phyloP scores from a whole-genome alignment of 345 rosid genomes.

The Aquilaria sinensis region DNA sequence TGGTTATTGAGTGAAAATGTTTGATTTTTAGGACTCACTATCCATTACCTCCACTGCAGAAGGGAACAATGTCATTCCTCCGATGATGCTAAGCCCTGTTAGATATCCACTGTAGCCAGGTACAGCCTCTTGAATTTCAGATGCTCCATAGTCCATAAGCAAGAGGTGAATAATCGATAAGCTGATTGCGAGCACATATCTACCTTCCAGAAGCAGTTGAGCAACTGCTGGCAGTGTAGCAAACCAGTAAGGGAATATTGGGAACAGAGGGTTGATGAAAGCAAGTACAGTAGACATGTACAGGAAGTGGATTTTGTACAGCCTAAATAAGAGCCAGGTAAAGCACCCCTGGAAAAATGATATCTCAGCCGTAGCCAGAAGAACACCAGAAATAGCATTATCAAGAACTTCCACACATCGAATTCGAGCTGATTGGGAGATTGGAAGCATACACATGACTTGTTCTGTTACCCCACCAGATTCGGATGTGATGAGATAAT shows the following conservation, averaged over 20 bases:
- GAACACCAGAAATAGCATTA: conserved; percentile 79
- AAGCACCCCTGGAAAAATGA: conserved; percentile 93
- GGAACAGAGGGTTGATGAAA: conserved; percentile 64
- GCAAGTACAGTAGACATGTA: conserved; percentile 86
- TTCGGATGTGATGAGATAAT: conserved; percentile 80
- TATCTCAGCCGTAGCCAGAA: conserved; percentile 89
- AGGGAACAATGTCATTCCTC: conserved; percentile 93
- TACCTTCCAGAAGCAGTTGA: conserved; percentile 65
- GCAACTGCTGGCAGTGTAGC: conserved; percentile 81
- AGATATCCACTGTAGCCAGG: conserved; percentile 83
- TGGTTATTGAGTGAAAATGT: no score
- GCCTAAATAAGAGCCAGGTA: conserved; percentile 89
- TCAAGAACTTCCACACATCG: conserved; percentile 90
- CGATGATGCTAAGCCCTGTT: conserved; percentile 91
- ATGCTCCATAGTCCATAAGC: conserved; percentile 74
- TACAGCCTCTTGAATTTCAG: conserved; percentile 87
- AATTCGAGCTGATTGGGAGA: conserved; percentile 46
- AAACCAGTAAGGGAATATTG: conserved; percentile 83
- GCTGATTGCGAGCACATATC: conserved; percentile 56
- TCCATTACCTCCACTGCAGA: conserved; percentile 80
- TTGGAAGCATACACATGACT: conserved; percentile 81
- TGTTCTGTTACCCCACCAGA: conserved; percentile 97
- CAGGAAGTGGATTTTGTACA: conserved; percentile 72
- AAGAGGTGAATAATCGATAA: conserved; percentile 64
- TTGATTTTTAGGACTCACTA: no score